These are phyloP conservation scores for Stenocarpella maydis DNA, from an alignment of 2,329 filamentous ascomycete species.

Conservation along the genomic window DNA sequence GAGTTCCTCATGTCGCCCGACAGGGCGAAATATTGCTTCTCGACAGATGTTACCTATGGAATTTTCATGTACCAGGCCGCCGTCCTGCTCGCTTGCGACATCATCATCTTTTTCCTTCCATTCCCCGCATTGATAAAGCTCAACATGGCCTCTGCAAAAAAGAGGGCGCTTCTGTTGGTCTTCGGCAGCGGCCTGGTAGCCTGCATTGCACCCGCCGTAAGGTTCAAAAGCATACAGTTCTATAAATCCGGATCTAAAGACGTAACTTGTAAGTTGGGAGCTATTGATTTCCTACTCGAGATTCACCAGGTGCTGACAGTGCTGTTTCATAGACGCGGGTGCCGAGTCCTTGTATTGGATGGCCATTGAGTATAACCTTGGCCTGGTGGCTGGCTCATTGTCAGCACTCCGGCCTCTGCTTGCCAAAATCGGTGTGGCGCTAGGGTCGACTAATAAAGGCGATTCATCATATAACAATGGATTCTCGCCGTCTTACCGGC, in stretches of 20 bases:
- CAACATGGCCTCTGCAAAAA: conserved; percentile 24
- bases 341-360: conserved; percentile 35
- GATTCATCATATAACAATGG: neutral
- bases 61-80: conserved; percentile 35
- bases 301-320: neutral
- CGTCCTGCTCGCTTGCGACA: conserved; percentile 27
- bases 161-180: conserved; percentile 26
- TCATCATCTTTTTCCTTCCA: conserved; percentile 32
- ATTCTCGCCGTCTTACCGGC: conserved; percentile 7
- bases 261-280: conserved; percentile 28
- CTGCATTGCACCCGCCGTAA: conserved; percentile 33
- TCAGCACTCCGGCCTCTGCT: conserved; percentile 30
- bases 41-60: conserved; percentile 7
- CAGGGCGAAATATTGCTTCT: conserved; percentile 29
- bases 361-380: conserved; percentile 34
- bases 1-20: conserved; percentile 32
- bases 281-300: rapidly evolving
- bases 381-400: conserved; percentile 33
- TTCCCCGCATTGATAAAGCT: conserved; percentile 28
- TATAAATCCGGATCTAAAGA: conserved; percentile 29
- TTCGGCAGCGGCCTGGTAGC: conserved; percentile 31
- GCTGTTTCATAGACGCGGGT: conserved; percentile 12
- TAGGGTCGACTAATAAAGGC: neutral
- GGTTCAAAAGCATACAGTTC: conserved; percentile 30
- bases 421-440: conserved; percentile 2